Percentiles rank a stretch among this genome's conserved stretches.
phyloP scores from a whole-genome alignment of 257 asterid genomes.

The Parsonsia alboflavescens region DNA sequence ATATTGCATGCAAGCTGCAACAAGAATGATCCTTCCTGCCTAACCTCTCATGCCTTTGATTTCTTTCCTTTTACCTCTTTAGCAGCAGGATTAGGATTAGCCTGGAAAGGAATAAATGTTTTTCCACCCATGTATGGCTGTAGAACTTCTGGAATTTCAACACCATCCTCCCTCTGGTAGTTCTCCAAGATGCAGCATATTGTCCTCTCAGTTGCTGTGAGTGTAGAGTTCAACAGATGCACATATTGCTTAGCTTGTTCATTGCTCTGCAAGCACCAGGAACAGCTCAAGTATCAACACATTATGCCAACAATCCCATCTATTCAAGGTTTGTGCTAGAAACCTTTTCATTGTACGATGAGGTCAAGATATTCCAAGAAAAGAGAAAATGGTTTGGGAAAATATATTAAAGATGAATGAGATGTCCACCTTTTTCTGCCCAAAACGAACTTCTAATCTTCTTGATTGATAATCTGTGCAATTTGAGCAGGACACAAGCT shows the following conservation, averaged over 20 bases:
- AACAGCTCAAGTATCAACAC: background rate
- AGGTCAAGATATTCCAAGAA: background rate
- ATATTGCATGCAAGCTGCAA: no score
- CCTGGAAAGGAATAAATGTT: conserved; percentile 64
- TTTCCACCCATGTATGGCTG: conserved; percentile 67
- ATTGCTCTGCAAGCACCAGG: conserved; percentile 48
- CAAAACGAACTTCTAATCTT: conserved; percentile 78
- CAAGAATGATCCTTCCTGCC: background rate
- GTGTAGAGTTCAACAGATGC: conserved; percentile 89
- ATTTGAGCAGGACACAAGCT: conserved; percentile 97
- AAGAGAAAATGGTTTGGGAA: background rate
- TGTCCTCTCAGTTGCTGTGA: conserved; percentile 95
- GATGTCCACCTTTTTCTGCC: conserved; percentile 71
- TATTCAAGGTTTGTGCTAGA: no score
- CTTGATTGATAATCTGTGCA: conserved; percentile 92
- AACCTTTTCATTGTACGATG: no score
- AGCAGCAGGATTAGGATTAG: conserved; percentile 26
- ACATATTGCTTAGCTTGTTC: conserved; percentile 76
- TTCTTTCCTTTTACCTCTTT: conserved; percentile 68
- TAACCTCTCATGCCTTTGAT: conserved; percentile 26
- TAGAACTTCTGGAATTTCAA: conserved; percentile 74
- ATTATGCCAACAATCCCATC: background rate
- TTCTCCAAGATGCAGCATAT: conserved; percentile 86
- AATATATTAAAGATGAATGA: background rate
- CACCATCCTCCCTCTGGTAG: conserved; percentile 83